Base-by-base conservation (phyloP, 768 basidiomycete genomes). In the Mycena polygramma region DNA sequence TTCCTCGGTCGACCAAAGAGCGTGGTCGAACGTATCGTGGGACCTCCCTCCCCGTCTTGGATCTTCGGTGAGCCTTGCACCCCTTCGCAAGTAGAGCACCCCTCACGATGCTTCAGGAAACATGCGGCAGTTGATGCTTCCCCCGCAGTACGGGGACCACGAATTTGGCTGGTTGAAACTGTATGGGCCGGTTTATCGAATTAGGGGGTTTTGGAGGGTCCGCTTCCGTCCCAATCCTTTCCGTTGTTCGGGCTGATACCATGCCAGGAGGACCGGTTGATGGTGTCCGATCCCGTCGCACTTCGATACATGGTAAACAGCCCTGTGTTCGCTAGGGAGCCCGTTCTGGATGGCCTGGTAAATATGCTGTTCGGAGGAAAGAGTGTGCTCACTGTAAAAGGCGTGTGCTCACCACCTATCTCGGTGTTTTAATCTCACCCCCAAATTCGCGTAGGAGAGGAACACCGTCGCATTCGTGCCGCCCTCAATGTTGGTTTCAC, bases 191-290 rank as follows among this genome's bases (percentile, higher is more conserved):
- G 63, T 55, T 7, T 64, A 64, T 45, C 63, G 39, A 2, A 0
- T 64, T 20, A 54, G 55, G 26, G 63, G 63, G 36, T 64, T 51
- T 55, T 64, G 54, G 8, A 43, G 63, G 9, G 63, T 64, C 37
- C 52, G 62, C 26, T 11, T 30, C 17, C 4, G 20, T 0, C 7
- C 9, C 48, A 49, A 13, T 4, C 14, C 37, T 20, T 37, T 51
- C 30, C 36, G 9, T 51, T n/a, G n/a, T n/a, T n/a, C n/a, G n/a
- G n/a, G n/a, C n/a, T n/a, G n/a, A n/a, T n/a, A n/a, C 22, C 8
- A 43, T n/a, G n/a, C n/a, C 62, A 64, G 63, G 30, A 64, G 55
- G 30, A 53, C 13, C 61, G 61, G 6, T n/a, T 63, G 35, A 60
- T 48, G n/a, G 26, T 60, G 4, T 60, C 59, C 36, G 61, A 63